Conservation (phyloP, 148 eudicot species). For the Rhododendron griersonianum region DNA sequence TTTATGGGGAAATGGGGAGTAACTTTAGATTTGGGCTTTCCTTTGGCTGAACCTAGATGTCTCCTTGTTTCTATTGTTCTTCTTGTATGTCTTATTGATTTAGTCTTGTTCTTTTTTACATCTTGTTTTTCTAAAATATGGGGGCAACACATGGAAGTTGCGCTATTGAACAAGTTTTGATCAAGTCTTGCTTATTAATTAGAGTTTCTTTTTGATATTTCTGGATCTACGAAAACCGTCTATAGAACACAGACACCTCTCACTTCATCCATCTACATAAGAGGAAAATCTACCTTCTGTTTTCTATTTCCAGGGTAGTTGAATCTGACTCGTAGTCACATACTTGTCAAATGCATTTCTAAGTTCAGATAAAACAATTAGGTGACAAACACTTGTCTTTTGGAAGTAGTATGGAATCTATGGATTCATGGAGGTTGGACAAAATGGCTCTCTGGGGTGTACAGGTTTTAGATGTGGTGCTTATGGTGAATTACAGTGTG, state of each 20-base stretch:
- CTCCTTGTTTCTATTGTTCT: neutral
- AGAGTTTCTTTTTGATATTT: neutral
- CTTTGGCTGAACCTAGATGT: neutral
- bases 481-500: neutral
- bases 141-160: neutral
- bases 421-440: neutral
- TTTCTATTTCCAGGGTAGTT: neutral
- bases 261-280: neutral
- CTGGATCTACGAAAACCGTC: neutral
- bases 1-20: neutral
- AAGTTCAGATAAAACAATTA: neutral
- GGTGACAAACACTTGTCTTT: neutral
- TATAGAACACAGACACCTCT: neutral
- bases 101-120: neutral
- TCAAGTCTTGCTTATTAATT: neutral
- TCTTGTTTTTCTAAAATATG: neutral
- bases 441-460: neutral
- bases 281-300: conserved; percentile 3
- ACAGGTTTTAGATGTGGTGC: neutral
- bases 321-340: neutral
- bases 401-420: neutral
- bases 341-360: neutral
- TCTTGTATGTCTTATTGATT: neutral
- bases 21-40: neutral
- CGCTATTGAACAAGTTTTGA: neutral